These are phyloP conservation scores for Arthrobotrys entomopaga DNA, from an alignment of 2,329 filamentous ascomycete species.

Conservation along the genomic window DNA sequence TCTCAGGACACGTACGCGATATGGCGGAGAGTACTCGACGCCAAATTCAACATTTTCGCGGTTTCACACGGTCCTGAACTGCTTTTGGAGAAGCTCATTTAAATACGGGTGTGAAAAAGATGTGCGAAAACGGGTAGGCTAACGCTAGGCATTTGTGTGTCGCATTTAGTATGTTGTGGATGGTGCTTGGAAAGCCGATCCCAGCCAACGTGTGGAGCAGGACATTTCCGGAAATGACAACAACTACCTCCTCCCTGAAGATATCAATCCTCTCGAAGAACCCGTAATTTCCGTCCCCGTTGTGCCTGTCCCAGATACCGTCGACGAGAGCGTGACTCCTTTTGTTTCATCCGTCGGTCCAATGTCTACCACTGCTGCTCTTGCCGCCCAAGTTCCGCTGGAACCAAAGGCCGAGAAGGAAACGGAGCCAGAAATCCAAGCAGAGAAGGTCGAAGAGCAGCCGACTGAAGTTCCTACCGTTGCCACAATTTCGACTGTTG, in stretches of 20 bases:
- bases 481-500: conserved; percentile 72
- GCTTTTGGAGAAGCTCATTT: conserved; percentile 1
- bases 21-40: conserved; percentile 6
- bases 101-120: not conserved
- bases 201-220: conserved; percentile 80
- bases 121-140: conserved; percentile 20
- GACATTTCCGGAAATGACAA: conserved; percentile 88
- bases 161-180: conserved; percentile 86
- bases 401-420: conserved; percentile 64
- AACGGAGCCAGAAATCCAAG: conserved; percentile 58
- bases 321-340: conserved; percentile 20
- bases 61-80: not conserved
- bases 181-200: conserved; percentile 86
- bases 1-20: conserved; percentile 18
- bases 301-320: conserved; percentile 42
- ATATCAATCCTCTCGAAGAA: conserved; percentile 66
- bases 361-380: conserved; percentile 75
- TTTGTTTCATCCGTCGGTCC: conserved; percentile 64
- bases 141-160: conserved; percentile 21
- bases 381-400: conserved; percentile 75
- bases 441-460: conserved; percentile 55
- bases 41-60: not conserved
- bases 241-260: conserved; percentile 83
- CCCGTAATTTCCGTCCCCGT: conserved; percentile 65
- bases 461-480: conserved; percentile 50